phyloP scores from a whole-genome alignment of 2,329 filamentous ascomycete species.

The Colletotrichum orbiculare region DNA sequence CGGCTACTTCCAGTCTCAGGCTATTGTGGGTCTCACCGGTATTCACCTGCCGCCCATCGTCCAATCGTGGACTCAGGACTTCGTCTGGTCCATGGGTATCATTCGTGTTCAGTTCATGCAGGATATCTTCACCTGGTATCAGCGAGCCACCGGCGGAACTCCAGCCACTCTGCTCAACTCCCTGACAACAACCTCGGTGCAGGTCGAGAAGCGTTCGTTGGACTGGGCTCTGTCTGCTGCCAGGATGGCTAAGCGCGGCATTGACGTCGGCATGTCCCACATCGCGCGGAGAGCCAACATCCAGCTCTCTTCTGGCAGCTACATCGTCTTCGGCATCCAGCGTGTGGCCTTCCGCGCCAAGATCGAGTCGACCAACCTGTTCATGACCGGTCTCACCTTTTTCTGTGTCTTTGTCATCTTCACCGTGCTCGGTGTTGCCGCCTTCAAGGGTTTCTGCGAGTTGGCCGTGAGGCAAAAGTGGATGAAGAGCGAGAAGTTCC shows the following conservation, averaged over 20 bases:
- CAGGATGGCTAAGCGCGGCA: constrained; percentile 60
- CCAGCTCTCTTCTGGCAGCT: constrained; percentile 64
- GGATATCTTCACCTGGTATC: constrained; percentile 92
- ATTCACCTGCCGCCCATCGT: constrained; percentile 89
- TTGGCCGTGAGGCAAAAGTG: constrained; percentile 77
- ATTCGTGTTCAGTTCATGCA: constrained; percentile 91
- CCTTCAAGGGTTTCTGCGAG: constrained; percentile 87
- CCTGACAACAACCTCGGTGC: constrained; percentile 80
- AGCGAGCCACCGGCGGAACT: constrained; percentile 89
- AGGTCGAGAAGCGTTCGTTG: constrained; percentile 75
- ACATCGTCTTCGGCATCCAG: constrained; percentile 82
- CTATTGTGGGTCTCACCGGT: constrained; percentile 86
- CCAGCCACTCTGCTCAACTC: constrained; percentile 83
- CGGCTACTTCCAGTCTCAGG: constrained; percentile 93
- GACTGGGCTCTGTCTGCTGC: constrained; percentile 43
- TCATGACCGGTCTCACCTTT: constrained; percentile 90
- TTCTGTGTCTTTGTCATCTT: constrained; percentile 86
- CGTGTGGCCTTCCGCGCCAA: constrained; percentile 86
- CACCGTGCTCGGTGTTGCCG: constrained; percentile 76
- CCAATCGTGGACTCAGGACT: constrained; percentile 94
- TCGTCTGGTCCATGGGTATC: constrained; percentile 98
- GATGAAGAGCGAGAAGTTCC: constrained; percentile 88
- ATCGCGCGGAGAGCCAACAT: constrained; percentile 67
- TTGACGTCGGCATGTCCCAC: constrained; percentile 42
- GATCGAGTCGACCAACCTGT: constrained; percentile 92